Conservation (phyloP, 2,329 filamentous ascomycete genomes). For the Coleophoma crateriformis region DNA sequence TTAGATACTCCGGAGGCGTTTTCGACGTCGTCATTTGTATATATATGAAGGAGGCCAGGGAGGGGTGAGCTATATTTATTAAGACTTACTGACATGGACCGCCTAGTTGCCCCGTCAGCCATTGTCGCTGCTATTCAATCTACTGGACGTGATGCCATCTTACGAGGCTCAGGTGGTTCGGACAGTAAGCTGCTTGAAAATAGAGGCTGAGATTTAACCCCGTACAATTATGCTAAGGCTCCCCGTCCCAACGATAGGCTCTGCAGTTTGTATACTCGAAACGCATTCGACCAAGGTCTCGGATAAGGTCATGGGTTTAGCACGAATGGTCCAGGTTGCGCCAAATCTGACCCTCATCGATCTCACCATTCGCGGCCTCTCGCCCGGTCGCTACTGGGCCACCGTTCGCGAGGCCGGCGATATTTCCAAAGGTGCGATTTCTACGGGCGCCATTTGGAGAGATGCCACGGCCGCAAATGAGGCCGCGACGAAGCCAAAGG, state of each 20-base stretch:
- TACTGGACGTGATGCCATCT: constrained; percentile 88
- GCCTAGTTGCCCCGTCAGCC: constrained; percentile 70
- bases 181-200: constrained; percentile 57
- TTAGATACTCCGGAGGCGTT: constrained; percentile 4
- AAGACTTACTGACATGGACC: too few species aligned
- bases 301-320: constrained; percentile 76
- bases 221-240: constrained; percentile 2
- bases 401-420: constrained; percentile 83
- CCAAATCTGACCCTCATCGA: constrained; percentile 77
- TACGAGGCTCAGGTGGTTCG: constrained; percentile 80
- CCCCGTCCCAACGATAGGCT: constrained; percentile 38
- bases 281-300: constrained; percentile 59
- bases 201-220: not conserved
- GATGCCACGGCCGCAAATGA: constrained; percentile 31
- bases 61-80: too few species aligned
- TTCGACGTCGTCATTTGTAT: constrained; percentile 1
- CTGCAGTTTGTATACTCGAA: constrained; percentile 94
- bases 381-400: constrained; percentile 75
- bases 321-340: constrained; percentile 88
- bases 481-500: constrained; percentile 41
- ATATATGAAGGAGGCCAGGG: too few species aligned
- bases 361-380: constrained; percentile 76
- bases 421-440: constrained; percentile 76
- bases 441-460: constrained; percentile 76
- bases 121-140: constrained; percentile 85